Conservation (phyloP, 305 asterid genomes). For the Plantago coronopus region DNA sequence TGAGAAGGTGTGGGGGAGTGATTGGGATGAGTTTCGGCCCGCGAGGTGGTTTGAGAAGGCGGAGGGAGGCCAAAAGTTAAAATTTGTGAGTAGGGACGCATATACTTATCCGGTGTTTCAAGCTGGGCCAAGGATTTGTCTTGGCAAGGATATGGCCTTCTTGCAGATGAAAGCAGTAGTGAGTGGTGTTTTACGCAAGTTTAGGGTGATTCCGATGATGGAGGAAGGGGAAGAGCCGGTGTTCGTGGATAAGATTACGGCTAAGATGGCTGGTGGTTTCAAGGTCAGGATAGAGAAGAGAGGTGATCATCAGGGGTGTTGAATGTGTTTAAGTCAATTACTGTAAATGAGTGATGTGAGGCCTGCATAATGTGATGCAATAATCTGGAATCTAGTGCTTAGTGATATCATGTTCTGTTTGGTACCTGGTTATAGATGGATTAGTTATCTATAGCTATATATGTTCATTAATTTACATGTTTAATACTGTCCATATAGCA, state of each 20-base stretch:
- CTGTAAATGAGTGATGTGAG: too few relatives aligned
- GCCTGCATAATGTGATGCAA: too few relatives aligned
- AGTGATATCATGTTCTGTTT: too few relatives aligned
- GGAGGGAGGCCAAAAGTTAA: constrained; percentile 1
- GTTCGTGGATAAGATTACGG: constrained; percentile 33
- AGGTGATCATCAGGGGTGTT: neutral
- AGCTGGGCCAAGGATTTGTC: constrained; percentile 62
- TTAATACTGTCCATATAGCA: too few relatives aligned
- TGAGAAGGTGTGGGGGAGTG: constrained; percentile 55
- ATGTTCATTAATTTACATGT: too few relatives aligned
- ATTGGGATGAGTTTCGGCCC: constrained; percentile 59
- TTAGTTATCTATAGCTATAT: too few relatives aligned
- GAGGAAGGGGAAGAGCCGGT: constrained; percentile 32
- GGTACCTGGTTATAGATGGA: too few relatives aligned
- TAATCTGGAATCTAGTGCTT: too few relatives aligned
- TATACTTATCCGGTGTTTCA: constrained; percentile 62
- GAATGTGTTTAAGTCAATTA: too few relatives aligned
- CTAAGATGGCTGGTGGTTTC: constrained; percentile 62
- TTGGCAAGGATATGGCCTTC: constrained; percentile 77
- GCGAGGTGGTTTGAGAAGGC: constrained; percentile 51
- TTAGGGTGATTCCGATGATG: constrained; percentile 46
- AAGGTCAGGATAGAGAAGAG: constrained; percentile 39
- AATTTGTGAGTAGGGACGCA: constrained; percentile 28
- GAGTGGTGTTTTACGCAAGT: constrained; percentile 48
- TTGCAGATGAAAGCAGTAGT: constrained; percentile 68